Evolutionary conservation across 2,329 filamentous ascomycete species (phyloP).

Genomic region (Ophiosphaerella korrae): DNA sequence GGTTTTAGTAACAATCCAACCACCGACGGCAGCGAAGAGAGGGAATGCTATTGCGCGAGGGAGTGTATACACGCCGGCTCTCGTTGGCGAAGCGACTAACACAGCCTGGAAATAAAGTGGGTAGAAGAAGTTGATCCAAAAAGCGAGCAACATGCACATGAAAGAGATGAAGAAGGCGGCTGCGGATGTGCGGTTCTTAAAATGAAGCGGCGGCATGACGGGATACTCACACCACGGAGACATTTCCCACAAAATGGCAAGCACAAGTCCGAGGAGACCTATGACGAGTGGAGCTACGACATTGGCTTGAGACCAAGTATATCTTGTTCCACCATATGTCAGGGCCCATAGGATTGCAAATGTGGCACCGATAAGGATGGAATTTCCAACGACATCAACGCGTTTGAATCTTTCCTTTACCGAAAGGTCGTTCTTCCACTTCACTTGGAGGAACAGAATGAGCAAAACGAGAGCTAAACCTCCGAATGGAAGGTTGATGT

Average conservation of each 20-base stretch:
- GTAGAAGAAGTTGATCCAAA: constrained; percentile 50
- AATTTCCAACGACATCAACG: constrained; percentile 52
- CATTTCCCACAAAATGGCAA: constrained; percentile 45
- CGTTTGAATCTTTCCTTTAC: neutral
- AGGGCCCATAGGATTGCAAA: constrained; percentile 50
- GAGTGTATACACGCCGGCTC: constrained; percentile 33
- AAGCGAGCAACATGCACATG: constrained; percentile 44
- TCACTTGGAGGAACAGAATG: constrained; percentile 46
- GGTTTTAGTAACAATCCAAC: constrained; percentile 17
- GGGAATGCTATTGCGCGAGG: constrained; percentile 11
- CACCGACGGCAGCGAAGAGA: constrained; percentile 1
- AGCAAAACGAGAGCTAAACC: constrained; percentile 25
- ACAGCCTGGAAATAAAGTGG: constrained; percentile 56
- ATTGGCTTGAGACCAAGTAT: constrained; percentile 47
- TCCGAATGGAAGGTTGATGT: constrained; percentile 32
- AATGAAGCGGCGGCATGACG: constrained; percentile 49
- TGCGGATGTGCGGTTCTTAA: constrained; percentile 45
- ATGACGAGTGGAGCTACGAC: constrained; percentile 51
- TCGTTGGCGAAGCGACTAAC: constrained; percentile 35
- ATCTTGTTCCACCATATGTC: constrained; percentile 48
- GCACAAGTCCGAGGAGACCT: constrained; percentile 44
- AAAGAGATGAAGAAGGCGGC: constrained; percentile 45
- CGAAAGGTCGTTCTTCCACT: constrained; percentile 23
- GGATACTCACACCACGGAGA: constrained; percentile 22
- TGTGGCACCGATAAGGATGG: constrained; percentile 46